phyloP scores from a whole-genome alignment of 495 filamentous ascomycete species.

The Parathielavia appendiculata region DNA sequence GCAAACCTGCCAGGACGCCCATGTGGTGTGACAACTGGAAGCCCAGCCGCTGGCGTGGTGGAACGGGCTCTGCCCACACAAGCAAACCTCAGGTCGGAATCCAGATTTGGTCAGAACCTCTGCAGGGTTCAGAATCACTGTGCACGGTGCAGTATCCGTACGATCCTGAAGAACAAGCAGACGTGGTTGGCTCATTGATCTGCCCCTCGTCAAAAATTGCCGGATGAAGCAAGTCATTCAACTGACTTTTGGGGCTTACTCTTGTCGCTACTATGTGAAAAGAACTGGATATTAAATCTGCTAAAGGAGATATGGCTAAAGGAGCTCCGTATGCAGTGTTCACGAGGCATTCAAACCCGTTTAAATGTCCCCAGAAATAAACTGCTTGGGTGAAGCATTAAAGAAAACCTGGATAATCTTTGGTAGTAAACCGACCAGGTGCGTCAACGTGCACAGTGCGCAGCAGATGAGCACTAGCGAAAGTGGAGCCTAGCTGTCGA shows the following conservation, averaged over 20 bases:
- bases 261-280: background rate
- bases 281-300: background rate
- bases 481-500: conserved; percentile 21
- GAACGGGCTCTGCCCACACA: background rate
- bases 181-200: conserved; percentile 20
- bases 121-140: background rate
- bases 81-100: background rate
- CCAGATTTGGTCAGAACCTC: background rate
- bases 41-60: background rate
- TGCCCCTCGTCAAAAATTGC: conserved; percentile 36
- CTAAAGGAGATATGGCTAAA: no score
- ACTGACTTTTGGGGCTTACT: conserved; percentile 7
- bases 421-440: background rate
- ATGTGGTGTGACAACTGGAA: background rate
- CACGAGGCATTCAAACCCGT: no score
- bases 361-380: no score
- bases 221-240: conserved; percentile 27
- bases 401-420: no score
- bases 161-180: background rate
- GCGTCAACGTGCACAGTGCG: conserved; percentile 4
- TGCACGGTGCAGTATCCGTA: background rate
- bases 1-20: background rate
- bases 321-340: no score
- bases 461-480: conserved; percentile 16
- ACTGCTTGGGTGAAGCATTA: no score